Percentiles rank a stretch among this genome's conserved stretches.
Conservation (phyloP, 1,284 basidiomycete genomes). For the Austropuccinia psidii region DNA sequence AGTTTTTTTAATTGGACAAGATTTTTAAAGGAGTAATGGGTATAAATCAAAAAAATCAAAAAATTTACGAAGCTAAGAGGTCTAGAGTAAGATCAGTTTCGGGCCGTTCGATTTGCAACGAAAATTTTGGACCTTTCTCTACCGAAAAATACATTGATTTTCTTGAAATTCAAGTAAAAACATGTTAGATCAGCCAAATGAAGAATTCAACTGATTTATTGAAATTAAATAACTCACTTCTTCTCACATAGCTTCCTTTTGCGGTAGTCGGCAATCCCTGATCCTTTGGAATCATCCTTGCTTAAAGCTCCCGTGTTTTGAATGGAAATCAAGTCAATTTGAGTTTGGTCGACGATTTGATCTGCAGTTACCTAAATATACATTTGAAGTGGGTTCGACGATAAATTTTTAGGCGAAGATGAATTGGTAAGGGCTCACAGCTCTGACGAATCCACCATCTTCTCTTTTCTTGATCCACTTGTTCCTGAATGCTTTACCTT, state of each 20-base stretch:
- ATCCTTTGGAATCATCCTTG: constrained; percentile 58
- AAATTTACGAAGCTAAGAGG: constrained; percentile 74
- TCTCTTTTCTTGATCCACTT: constrained; percentile 94
- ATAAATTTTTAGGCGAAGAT: background rate
- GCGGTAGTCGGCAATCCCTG: constrained; percentile 70
- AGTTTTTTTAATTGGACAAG: background rate
- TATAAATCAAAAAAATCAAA: background rate
- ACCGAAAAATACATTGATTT: constrained; percentile 94
- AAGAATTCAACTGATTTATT: constrained; percentile 58
- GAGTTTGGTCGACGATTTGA: constrained; percentile 63
- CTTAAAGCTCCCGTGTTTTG: constrained; percentile 60
- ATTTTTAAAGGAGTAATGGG: background rate
- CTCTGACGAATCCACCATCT: constrained; percentile 69
- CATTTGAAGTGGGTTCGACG: constrained; percentile 12
- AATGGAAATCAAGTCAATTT: constrained; percentile 67
- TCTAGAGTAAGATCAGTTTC: constrained; percentile 96
- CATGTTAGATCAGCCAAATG: background rate
- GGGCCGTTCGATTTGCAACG: constrained; percentile 86
- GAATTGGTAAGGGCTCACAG: constrained; percentile 35
- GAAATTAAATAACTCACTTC: constrained; percentile 44
- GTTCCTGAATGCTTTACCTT: constrained; percentile 92
- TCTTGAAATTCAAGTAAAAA: constrained; percentile 50
- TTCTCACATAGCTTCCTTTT: constrained; percentile 73
- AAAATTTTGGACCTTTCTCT: constrained; percentile 76
- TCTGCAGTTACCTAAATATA: constrained; percentile 49